phyloP scores from a whole-genome alignment of 345 rosid species.

The Arabis hirsuta region DNA sequence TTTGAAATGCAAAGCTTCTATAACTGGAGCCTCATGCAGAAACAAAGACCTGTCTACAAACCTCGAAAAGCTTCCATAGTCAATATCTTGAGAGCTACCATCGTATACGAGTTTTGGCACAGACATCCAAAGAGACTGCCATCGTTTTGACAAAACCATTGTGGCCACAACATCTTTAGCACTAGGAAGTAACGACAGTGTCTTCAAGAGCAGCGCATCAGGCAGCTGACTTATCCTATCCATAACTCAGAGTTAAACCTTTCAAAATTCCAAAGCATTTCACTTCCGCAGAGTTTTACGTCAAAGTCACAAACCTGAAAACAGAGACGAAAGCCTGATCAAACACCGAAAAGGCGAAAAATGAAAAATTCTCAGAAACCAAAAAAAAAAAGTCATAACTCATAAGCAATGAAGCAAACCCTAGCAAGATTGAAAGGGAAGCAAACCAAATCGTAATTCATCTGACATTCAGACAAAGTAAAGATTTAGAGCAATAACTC shows the following conservation, averaged over 20 bases:
- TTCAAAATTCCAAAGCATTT: too few relatives aligned
- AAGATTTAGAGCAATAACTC: too few relatives aligned
- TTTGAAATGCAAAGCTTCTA: not conserved
- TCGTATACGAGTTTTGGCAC: not conserved
- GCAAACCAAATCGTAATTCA: too few relatives aligned
- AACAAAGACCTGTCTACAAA: slow-evolving; percentile 2
- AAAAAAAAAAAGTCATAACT: too few relatives aligned
- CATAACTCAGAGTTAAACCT: not conserved
- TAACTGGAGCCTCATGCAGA: not conserved
- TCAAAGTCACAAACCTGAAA: too few relatives aligned
- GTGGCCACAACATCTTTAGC: not conserved
- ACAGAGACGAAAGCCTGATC: too few relatives aligned
- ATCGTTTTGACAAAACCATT: slow-evolving; percentile 10
- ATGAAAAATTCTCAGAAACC: too few relatives aligned
- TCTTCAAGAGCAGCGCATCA: not conserved
- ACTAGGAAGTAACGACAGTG: not conserved
- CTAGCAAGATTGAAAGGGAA: too few relatives aligned
- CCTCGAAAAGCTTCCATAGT: not conserved
- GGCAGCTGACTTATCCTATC: not conserved
- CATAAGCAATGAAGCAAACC: too few relatives aligned
- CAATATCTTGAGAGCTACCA: not conserved
- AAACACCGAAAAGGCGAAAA: too few relatives aligned
- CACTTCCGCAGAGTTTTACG: too few relatives aligned
- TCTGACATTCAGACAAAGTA: too few relatives aligned
- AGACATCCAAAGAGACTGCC: slow-evolving; percentile 3